A percentile compares a stretch with the other conserved stretches of the same genome.
These are phyloP conservation scores for Aristolochia californica DNA, from an alignment of 164 flowering plant genomes.

Conservation along the genomic window DNA sequence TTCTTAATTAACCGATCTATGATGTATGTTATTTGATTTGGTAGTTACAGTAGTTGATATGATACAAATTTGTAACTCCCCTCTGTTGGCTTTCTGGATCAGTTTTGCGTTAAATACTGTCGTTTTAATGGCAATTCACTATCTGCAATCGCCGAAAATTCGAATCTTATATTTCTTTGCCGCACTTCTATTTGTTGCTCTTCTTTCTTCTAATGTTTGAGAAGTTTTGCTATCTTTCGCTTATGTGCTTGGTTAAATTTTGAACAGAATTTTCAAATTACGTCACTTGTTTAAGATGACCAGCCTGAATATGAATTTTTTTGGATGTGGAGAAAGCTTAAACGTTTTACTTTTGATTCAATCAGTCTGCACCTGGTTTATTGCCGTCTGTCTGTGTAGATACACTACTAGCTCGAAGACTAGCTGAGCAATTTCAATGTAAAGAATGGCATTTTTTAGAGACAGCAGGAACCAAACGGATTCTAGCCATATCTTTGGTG, in stretches of 20 bases:
- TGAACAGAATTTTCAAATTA: not conserved
- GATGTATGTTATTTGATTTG: not conserved
- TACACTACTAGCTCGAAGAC: conserved; percentile 7
- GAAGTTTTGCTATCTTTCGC: too few species aligned
- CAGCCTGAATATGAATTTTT: not conserved
- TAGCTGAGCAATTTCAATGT: conserved; percentile 22
- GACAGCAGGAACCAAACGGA: conserved; percentile 37
- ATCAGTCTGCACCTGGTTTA: not conserved
- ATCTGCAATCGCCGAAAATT: not conserved
- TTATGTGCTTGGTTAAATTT: too few species aligned
- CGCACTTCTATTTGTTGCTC: not conserved
- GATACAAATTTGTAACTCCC: not conserved
- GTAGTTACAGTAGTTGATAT: not conserved
- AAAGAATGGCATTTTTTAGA: conserved; percentile 61
- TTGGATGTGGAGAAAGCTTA: not conserved
- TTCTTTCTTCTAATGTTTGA: not conserved
- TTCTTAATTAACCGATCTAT: too few species aligned
- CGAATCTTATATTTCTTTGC: not conserved
- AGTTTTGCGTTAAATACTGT: not conserved
- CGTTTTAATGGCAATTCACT: not conserved
- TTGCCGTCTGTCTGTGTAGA: conserved; percentile 3
- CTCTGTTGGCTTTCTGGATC: not conserved
- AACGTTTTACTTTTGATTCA: not conserved
- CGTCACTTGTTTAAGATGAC: not conserved
- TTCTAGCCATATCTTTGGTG: conserved; percentile 33